Evolutionary conservation across 1,284 basidiomycete genomes (phyloP).

Genomic region (Earliella scabrosa): DNA sequence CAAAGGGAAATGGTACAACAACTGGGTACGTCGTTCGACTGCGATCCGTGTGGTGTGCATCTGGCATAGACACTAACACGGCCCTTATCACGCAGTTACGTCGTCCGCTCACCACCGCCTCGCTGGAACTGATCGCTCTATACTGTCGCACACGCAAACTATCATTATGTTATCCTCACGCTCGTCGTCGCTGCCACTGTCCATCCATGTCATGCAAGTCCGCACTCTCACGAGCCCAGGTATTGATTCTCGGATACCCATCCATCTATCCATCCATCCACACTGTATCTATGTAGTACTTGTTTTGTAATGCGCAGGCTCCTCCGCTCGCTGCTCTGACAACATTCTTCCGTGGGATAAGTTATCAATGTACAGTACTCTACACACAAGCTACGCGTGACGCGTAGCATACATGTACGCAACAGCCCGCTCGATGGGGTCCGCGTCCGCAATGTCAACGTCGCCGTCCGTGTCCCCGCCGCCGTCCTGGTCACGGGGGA

Average conservation of each 20-base stretch:
- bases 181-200: slow-evolving; percentile 5
- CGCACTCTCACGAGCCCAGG: too few species aligned
- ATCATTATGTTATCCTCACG: slow-evolving; percentile 18
- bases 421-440: slow-evolving; percentile 28
- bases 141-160: slow-evolving; percentile 8
- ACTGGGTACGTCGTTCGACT: slow-evolving; percentile 57
- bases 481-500: slow-evolving; percentile 3
- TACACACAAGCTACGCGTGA: neutral
- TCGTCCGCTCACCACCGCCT: slow-evolving; percentile 52
- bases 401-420: slow-evolving; percentile 5
- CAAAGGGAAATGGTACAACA: slow-evolving; percentile 80
- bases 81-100: slow-evolving; percentile 24
- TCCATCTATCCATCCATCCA: too few species aligned
- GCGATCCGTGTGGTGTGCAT: too few species aligned
- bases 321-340: neutral
- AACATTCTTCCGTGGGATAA: neutral
- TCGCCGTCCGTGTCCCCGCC: slow-evolving; percentile 26
- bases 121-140: slow-evolving; percentile 42
- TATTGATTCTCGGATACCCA: too few species aligned
- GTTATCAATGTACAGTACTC: neutral
- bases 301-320: slow-evolving; percentile 13
- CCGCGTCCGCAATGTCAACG: slow-evolving; percentile 18
- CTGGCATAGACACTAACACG: neutral
- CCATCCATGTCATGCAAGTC: slow-evolving; percentile 3
- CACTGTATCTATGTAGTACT: slow-evolving; percentile 25